Evolutionary conservation across 2,329 filamentous ascomycete genomes (phyloP).

Genomic region (Phoma sp.): DNA sequence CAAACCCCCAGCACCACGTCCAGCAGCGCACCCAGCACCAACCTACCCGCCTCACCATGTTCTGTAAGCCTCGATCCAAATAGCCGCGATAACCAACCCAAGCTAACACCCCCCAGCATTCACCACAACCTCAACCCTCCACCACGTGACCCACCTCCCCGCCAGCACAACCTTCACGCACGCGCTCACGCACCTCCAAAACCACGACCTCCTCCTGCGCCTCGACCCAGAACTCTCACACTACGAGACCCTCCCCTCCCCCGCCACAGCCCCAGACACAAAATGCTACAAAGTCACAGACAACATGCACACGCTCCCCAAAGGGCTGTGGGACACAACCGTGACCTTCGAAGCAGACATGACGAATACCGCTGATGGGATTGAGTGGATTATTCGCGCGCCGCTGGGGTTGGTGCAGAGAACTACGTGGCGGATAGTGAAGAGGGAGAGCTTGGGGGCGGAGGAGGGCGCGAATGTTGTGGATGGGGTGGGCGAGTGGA

Average conservation of each 20-base stretch:
- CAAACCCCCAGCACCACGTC: too few relatives aligned
- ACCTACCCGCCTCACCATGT: constrained; percentile 25
- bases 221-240: constrained; percentile 46
- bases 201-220: constrained; percentile 47
- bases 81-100: not conserved
- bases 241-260: constrained; percentile 37
- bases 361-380: constrained; percentile 42
- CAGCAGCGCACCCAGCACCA: too few relatives aligned
- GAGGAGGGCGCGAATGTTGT: constrained; percentile 11
- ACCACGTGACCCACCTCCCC: constrained; percentile 45
- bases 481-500: constrained; percentile 33
- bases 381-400: constrained; percentile 45
- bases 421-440: constrained; percentile 41
- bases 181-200: constrained; percentile 36
- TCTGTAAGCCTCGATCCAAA: constrained; percentile 29
- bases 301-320: constrained; percentile 45
- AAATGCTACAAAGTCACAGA: constrained; percentile 49
- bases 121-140: constrained; percentile 40
- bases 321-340: constrained; percentile 46
- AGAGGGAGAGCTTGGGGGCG: constrained; percentile 23
- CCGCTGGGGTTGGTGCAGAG: constrained; percentile 43
- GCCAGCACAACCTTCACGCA: constrained; percentile 25
- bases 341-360: constrained; percentile 45
- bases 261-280: constrained; percentile 26
- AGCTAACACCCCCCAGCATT: constrained; percentile 29